Percentiles rank a stretch among this genome's conserved stretches.
These are phyloP conservation scores for Benincasa hispida DNA, from an alignment of 306 rosid species.

Conservation along the genomic window DNA sequence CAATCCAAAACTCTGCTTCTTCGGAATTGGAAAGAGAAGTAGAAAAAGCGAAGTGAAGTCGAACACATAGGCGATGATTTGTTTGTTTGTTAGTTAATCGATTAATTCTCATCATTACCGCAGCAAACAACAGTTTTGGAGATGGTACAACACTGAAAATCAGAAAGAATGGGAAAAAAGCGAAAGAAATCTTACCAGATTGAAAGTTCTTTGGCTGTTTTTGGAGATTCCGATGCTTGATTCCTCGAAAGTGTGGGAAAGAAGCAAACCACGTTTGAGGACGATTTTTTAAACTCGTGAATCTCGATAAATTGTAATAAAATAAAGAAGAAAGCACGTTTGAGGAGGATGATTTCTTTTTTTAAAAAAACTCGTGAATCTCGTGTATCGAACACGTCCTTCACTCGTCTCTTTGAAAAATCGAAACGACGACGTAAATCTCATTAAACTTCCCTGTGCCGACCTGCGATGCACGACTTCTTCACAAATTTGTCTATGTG, in stretches of 20 bases:
- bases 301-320: neutral
- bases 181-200: neutral
- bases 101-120: neutral
- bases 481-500: too few species aligned
- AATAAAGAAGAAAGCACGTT: neutral
- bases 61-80: neutral
- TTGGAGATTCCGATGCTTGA: neutral
- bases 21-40: neutral
- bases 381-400: neutral
- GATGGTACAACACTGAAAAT: neutral
- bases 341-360: neutral
- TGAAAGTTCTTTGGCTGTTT: neutral
- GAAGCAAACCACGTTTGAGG: neutral
- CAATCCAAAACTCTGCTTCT: neutral
- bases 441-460: too few species aligned
- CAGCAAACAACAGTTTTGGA: neutral
- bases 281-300: neutral
- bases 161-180: neutral
- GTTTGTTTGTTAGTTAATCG: too few species aligned
- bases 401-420: neutral
- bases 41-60: neutral
- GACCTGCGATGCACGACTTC: too few species aligned
- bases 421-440: too few species aligned
- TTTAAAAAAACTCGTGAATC: neutral
- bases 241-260: neutral